A percentile compares a stretch with the other conserved stretches of the same genome.
These are phyloP conservation scores for Balansia obtecta DNA, from an alignment of 2,329 filamentous ascomycete genomes.

Conservation along the genomic window DNA sequence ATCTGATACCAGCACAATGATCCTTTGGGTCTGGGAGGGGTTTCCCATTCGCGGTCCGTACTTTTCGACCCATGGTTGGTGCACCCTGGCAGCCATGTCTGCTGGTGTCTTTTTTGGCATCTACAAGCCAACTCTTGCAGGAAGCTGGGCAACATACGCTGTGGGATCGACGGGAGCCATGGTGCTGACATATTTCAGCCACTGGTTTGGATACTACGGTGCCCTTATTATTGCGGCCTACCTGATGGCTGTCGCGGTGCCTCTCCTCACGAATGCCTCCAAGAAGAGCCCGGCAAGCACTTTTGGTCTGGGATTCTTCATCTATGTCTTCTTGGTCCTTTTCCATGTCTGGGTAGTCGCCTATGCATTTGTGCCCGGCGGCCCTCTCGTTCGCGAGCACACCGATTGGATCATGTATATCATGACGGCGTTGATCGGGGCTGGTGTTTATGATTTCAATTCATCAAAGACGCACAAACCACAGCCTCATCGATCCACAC, in stretches of 20 bases:
- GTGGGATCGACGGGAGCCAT: conserved; percentile 69
- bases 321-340: conserved; percentile 91
- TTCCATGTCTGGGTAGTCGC: conserved; percentile 98
- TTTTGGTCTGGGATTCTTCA: conserved; percentile 78
- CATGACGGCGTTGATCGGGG: conserved; percentile 74
- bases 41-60: conserved; percentile 83
- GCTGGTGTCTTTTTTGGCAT: conserved; percentile 66
- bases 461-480: conserved; percentile 32
- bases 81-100: conserved; percentile 81
- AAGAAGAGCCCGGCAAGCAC: conserved; percentile 65
- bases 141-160: conserved; percentile 69
- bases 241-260: conserved; percentile 65
- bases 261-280: conserved; percentile 63
- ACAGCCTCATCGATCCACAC: conserved; percentile 15
- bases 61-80: conserved; percentile 77
- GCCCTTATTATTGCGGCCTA: conserved; percentile 66
- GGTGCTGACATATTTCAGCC: conserved; percentile 59
- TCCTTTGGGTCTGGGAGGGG: conserved; percentile 95
- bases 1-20: conserved; percentile 98
- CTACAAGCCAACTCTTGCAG: conserved; percentile 55
- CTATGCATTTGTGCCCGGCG: conserved; percentile 94
- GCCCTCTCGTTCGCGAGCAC: conserved; percentile 80
- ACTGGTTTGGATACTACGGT: conserved; percentile 88
- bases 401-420: conserved; percentile 91
- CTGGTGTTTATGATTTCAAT: conserved; percentile 66